phyloP scores from a whole-genome alignment of 208 protist genomes.

The Phytomonas sp. region DNA sequence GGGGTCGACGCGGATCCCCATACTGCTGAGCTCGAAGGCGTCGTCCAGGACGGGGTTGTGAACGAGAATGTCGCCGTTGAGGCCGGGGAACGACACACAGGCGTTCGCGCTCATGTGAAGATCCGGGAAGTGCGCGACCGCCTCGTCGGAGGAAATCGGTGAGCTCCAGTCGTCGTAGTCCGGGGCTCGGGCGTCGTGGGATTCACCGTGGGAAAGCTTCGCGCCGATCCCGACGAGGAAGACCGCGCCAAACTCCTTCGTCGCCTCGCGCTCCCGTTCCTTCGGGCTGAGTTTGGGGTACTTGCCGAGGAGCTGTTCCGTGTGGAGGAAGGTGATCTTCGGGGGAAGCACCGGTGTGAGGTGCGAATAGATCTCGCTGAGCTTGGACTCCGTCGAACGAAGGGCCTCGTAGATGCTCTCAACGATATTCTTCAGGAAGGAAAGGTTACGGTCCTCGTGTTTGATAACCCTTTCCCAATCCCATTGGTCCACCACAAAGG shows the following conservation, averaged over 20 bases:
- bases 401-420: conserved; percentile 63
- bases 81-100: conserved; percentile 43
- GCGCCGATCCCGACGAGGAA: conserved; percentile 88
- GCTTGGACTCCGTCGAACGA: conserved; percentile 45
- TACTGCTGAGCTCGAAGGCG: conserved; percentile 83
- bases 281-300: conserved; percentile 80
- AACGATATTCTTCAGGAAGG: conserved; percentile 67
- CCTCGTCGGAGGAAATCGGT: conserved; percentile 32
- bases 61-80: conserved; percentile 90
- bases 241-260: conserved; percentile 75
- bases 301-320: conserved; percentile 69
- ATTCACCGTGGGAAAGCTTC: conserved; percentile 64
- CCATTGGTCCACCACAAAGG: conserved; percentile 90
- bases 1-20: conserved; percentile 88
- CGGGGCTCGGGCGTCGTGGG: conserved; percentile 78
- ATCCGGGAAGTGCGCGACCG: conserved; percentile 25
- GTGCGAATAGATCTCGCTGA: conserved; percentile 39
- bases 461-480: conserved; percentile 88
- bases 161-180: conserved; percentile 92
- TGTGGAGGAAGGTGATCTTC: conserved; percentile 79
- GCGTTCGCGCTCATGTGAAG: conserved; percentile 33
- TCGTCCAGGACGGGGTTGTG: conserved; percentile 80
- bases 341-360: conserved; percentile 54
- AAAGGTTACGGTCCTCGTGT: conserved; percentile 41
- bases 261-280: conserved; percentile 63